Base-by-base conservation (phyloP, 2,329 filamentous ascomycete species). In the Colletotrichum sidae region DNA sequence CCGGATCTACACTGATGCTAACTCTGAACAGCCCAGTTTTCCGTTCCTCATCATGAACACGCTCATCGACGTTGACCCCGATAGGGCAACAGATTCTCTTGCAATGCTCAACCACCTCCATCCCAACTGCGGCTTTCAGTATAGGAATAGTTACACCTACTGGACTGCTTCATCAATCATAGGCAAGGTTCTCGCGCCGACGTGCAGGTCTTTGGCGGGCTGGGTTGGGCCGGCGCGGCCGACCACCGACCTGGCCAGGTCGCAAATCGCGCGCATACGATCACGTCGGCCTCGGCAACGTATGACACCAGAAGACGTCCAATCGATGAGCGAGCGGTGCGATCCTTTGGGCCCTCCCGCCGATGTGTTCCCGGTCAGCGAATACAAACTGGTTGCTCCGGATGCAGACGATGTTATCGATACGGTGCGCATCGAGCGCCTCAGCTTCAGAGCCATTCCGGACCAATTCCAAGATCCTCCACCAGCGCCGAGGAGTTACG, bases 31-130 rank as follows among this genome's bases (percentile, higher is more conserved):
- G 83, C 79, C 83, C 4, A 88, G 86, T 0, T 87, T 92, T 50
- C 90, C 91, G 3, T 94, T 91, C 77, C 84, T 93, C 42, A 88
- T 92, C 50, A 93, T 94, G 90, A 93, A 93, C 73, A 86, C 90
- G 4, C 82, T 94, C 47, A 88, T 93, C 68, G 91, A 93, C 74
- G 87, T 92, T 70, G 91, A 93, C 71, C 88, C 88, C 2, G 90
- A 92, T 72, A 84, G 84, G 4, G 88, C 88, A 3, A 88, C 86
- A 6, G 86, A 90, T 67, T 81, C 88, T 8, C 84, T 93, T 13
- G 88, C 88, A 10, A 83, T 90, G 39, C 83, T 94, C 8, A 90
- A 88, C 1, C 89, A 92, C 70, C 83, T 90, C 69, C 85, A 90
- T 63, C 89, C 90, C 1, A 82, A 89, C 69, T 89, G 88, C 68